Conservation (phyloP, 352 stramenopile species). For the Phytophthora crassamura region DNA sequence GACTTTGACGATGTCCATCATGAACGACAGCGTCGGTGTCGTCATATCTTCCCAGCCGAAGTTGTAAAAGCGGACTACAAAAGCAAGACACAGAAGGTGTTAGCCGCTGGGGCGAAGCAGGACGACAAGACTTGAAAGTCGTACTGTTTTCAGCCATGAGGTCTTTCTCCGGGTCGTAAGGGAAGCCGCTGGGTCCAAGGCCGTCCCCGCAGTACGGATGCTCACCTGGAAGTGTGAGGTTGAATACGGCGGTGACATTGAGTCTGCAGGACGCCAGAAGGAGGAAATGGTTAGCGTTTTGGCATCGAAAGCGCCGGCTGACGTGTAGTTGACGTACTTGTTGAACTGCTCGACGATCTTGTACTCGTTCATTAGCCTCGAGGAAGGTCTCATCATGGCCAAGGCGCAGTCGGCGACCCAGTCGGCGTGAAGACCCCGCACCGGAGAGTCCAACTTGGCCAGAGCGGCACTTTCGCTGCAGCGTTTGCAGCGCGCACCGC, state of each 20-base stretch:
- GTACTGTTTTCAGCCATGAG: constrained; percentile 90
- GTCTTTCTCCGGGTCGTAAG: constrained; percentile 89
- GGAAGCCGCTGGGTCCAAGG: constrained; percentile 77
- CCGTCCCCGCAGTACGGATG: constrained; percentile 92
- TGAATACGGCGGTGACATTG: constrained; percentile 89
- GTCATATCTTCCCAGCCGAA: constrained; percentile 94
- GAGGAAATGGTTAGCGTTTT: constrained; percentile 1
- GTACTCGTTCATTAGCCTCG: constrained; percentile 83
- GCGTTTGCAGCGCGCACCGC: constrained; percentile 86
- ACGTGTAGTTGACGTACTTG: constrained; percentile 45
- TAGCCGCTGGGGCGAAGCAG: background rate
- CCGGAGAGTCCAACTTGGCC: constrained; percentile 73
- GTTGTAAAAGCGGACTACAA: constrained; percentile 89
- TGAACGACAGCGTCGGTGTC: constrained; percentile 82
- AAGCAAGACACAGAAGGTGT: background rate
- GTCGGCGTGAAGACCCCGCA: constrained; percentile 86
- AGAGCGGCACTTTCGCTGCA: constrained; percentile 84
- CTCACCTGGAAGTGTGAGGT: constrained; percentile 92
- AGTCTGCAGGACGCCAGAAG: constrained; percentile 41
- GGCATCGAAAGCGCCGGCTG: background rate
- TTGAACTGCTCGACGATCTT: constrained; percentile 83
- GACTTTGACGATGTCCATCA: constrained; percentile 90
- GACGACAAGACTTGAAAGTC: too few species aligned
- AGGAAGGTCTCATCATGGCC: constrained; percentile 91
- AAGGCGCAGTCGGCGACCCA: constrained; percentile 89